Evolutionary conservation across 441 rosid species (phyloP).

Genomic region (Pelargonium australe): DNA sequence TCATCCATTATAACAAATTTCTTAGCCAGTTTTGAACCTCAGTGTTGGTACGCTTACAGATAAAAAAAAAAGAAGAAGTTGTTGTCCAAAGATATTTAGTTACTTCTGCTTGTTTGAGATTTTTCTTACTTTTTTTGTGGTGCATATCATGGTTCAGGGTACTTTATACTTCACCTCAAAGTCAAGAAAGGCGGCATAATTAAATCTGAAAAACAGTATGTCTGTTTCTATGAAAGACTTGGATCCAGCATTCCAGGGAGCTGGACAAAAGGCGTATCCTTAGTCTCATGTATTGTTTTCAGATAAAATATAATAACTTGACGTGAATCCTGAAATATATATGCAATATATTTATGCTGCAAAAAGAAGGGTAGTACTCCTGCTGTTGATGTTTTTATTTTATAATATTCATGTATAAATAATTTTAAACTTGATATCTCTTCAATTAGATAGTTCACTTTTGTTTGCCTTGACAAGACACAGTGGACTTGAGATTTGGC

Average conservation of each 20-base stretch:
- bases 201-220: conserved; percentile 30
- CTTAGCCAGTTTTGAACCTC: background rate
- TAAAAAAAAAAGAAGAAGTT: background rate
- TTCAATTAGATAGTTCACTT: background rate
- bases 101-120: conserved; percentile 4
- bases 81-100: conserved; percentile 6
- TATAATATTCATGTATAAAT: background rate
- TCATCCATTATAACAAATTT: background rate
- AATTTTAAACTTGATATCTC: background rate
- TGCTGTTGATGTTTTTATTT: background rate
- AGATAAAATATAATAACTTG: conserved; percentile 14
- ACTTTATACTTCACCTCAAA: background rate
- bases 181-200: background rate
- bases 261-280: conserved; percentile 95
- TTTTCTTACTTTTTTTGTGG: conserved; percentile 3
- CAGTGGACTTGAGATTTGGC: conserved; percentile 98
- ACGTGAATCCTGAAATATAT: conserved; percentile 27
- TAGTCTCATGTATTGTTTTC: background rate
- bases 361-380: background rate
- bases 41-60: too few species aligned
- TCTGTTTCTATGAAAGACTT: conserved; percentile 65
- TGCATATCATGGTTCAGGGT: conserved; percentile 45
- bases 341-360: background rate
- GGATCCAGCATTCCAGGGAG: conserved; percentile 98
- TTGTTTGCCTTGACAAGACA: conserved; percentile 49